Evolutionary conservation across 192 early-diverging fungal species (phyloP), one percentile per base, ranked within the genome.

Genomic region (Coemansia sp.): DNA sequence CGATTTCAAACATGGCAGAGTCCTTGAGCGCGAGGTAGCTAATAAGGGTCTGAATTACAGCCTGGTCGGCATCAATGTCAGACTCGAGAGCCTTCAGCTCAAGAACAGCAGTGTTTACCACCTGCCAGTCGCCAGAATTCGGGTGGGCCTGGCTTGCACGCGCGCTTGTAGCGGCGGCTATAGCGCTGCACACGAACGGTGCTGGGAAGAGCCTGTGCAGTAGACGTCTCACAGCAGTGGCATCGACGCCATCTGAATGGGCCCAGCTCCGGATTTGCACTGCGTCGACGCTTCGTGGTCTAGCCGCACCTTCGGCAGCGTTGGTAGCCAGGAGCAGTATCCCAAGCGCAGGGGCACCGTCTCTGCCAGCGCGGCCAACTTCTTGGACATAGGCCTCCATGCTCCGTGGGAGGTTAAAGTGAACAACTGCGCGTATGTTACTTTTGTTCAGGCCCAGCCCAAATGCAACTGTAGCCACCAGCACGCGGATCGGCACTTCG

Each of bases 311-410:
- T 14, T 14, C 37, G 1, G 4, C n/a, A 19, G 48, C 37, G 62
- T 3, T 65, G 12, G 75, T 78, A 17, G 77, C 84, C 64, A 90
- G 66, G n/a, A 90, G 84, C 76, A 90, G 62, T 19, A 82, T 60
- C 5, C 82, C 85, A 14, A 66, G 68, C 3, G 85, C 77, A 14
- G 74, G 78, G 1, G 65, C 63, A 1, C 88, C 88, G 57, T 91
- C 90, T 19, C 90, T 82, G 37, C 90, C 90, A 0, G 89, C 87
- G 15, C 90, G 86, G 0, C 90, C 90, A 48, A 80, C 85, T 77
- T 93, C 93, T 73, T 96, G 95, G 10, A 86, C 87, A 70, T 90
- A 92, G 37, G 88, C 89, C 76, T 93, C 91, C 21, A 92, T 68
- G 60, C 89, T 88, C 7, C 90, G 89, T 4, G 91, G 87, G 67